Evolutionary conservation across 805 yeast species (phyloP).

Genomic region (Ogataea paradorogensis): DNA sequence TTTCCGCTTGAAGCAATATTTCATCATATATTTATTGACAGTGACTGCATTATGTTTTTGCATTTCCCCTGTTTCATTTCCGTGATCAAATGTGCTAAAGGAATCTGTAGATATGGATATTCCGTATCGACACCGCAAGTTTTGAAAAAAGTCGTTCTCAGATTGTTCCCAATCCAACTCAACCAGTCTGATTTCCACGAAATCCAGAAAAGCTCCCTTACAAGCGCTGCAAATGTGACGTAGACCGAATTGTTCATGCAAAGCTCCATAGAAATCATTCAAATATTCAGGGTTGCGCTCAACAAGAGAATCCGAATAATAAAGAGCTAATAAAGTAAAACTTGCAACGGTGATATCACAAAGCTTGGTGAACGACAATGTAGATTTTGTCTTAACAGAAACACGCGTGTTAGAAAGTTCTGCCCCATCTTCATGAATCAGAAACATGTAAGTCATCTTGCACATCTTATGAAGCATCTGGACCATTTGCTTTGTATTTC

Average conservation of each 20-base stretch:
- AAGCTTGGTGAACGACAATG: slow-evolving; percentile 41
- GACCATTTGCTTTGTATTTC: slow-evolving; percentile 13
- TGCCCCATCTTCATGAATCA: slow-evolving; percentile 53
- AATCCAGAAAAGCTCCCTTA: slow-evolving; percentile 56
- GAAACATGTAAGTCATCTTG: slow-evolving; percentile 45
- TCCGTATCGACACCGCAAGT: slow-evolving; percentile 76
- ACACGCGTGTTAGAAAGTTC: slow-evolving; percentile 34
- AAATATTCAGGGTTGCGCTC: slow-evolving; percentile 26
- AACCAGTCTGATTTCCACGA: slow-evolving; percentile 55
- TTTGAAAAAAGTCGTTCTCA: slow-evolving; percentile 71
- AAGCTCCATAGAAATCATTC: slow-evolving; percentile 48
- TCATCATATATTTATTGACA: slow-evolving; percentile 45
- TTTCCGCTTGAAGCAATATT: slow-evolving; percentile 50
- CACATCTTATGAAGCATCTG: slow-evolving; percentile 32
- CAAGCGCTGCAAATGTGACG: slow-evolving; percentile 67
- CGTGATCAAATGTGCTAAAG: slow-evolving; percentile 67
- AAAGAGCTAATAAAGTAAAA: slow-evolving; percentile 37
- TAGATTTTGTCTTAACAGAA: slow-evolving; percentile 44
- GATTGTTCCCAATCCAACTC: slow-evolving; percentile 41
- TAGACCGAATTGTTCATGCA: slow-evolving; percentile 74
- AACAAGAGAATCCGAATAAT: slow-evolving; percentile 29
- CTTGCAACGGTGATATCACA: slow-evolving; percentile 44
- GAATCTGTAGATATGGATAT: slow-evolving; percentile 56
- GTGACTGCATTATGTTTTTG: slow-evolving; percentile 35
- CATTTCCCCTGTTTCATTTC: slow-evolving; percentile 40